These are phyloP conservation scores for Sphagnurus paluster DNA, from an alignment of 1,284 basidiomycete genomes.

Conservation along the genomic window DNA sequence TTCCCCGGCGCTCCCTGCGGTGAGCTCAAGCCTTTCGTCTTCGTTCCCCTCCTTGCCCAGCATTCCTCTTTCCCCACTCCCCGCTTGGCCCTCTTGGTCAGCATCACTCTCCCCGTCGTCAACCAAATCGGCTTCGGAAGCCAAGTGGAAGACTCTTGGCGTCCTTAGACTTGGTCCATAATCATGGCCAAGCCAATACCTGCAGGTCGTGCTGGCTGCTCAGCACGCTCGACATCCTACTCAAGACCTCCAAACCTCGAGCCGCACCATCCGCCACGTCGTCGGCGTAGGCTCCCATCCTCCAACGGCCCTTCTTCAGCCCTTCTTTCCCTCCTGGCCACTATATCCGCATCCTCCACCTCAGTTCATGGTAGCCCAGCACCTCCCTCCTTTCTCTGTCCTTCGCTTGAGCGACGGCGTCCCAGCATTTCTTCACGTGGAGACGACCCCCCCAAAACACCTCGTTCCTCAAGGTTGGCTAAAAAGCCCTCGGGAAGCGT, in stretches of 20 bases:
- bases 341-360: constrained; percentile 48
- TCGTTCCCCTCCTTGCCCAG: constrained; percentile 11
- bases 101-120: constrained; percentile 8
- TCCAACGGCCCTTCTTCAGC: constrained; percentile 41
- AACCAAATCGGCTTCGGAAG: constrained; percentile 18
- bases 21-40: constrained; percentile 8
- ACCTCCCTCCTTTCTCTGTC: constrained; percentile 64
- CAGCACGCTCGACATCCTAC: constrained; percentile 15
- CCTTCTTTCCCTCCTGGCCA: constrained; percentile 54
- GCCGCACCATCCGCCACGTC: constrained; percentile 22
- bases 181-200: constrained; percentile 41
- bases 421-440: constrained; percentile 7
- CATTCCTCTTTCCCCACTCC: constrained; percentile 5
- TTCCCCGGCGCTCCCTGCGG: constrained; percentile 1
- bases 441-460: constrained; percentile 2
- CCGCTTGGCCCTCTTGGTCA: constrained; percentile 5
- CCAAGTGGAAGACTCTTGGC: constrained; percentile 34
- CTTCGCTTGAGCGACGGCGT: constrained; percentile 36
- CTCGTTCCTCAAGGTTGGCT: constrained; percentile 5
- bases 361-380: constrained; percentile 47
- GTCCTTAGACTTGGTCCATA: constrained; percentile 28
- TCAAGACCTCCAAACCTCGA: constrained; percentile 8
- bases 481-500: constrained; percentile 26
- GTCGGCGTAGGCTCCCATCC: constrained; percentile 14
- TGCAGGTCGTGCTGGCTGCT: constrained; percentile 23